Base-by-base conservation (phyloP, 768 basidiomycete genomes). In the Xerocomus spinulosus region DNA sequence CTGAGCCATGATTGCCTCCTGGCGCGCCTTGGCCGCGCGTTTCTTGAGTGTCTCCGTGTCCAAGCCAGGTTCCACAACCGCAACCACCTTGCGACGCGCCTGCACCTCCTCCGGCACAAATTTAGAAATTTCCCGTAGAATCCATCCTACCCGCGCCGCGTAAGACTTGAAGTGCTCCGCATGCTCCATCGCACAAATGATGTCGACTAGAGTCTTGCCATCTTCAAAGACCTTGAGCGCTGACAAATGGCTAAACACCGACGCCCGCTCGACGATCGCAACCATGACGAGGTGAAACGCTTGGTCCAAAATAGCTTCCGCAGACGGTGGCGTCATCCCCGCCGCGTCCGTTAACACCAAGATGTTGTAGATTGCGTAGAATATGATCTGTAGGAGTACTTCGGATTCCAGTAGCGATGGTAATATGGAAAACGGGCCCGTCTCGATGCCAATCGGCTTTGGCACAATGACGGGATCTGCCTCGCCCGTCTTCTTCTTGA, bases 1-100 rank as follows among this genome's bases (percentile, higher is more conserved):
- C 69, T 96, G 85, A 59, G 83, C 81, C 92, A 99, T 90, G 59
- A 99, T 90, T 0, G 88, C 86, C 51, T 87, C 89, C 64, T 96
- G 87, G n/a, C 94, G 75, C 12, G 82, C 87, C 64, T 92, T 92
- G 8, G 90, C 92, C 5, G 92, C 90, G 24, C 75, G 75, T 62
- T 90, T 91, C 73, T 85, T 88, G 35, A 81, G 78, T 48, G 84
- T 83, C 49, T 81, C 85, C 3, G 79, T 68, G 50, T 84, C 79
- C 20, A 73, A 59, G 1, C 69, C 64, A 5, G 63, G 63, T 5
- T 64, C 56, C 6, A 64, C 58, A 10, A 62, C 58, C 24, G 76
- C 70, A 3, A 70, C 60, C 7, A 76, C 63, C 30, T 70, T 72
- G 13, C 82, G 76, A 8, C 76, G 74, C 8, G 61, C 65, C 15